Evolutionary conservation across 2,329 filamentous ascomycete genomes (phyloP), one percentile per base, ranked within the genome.

Genomic region (Aspergillus tanneri): DNA sequence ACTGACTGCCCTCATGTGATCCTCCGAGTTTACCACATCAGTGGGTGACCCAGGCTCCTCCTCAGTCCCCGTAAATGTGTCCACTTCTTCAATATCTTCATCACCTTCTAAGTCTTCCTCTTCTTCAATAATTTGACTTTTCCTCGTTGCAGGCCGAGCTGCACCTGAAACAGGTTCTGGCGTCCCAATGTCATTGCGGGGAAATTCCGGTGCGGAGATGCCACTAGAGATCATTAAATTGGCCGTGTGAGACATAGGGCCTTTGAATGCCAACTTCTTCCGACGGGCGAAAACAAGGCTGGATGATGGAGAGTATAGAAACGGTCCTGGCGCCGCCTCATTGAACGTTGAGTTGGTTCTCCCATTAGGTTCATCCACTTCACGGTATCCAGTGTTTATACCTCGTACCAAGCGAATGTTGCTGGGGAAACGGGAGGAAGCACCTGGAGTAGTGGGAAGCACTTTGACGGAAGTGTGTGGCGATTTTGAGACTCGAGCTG

Each of bases 401-500:
- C 67, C 84, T 23, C 90, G 83, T 1, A 92, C 88, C 10, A 96
- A 77, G 2, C 92, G 85, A 50, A 96, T 88, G 57, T 91, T 95
- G 43, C 84, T 88, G 0, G 92, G 91, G 61, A 97, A 95, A 1
- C 82, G 75, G 12, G 78, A 76, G 2, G 80, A 73, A n/a, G 71
- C 70, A 0, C 87, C 91, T 0, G 92, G 92, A 0, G 91, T 96
- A 0, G 89, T 88, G 1, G 93, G 92, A 2, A 97, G 82, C n/a
- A 97, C 87, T 72, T 97, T 97, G 60, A 97, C 87, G 0, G 89
- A 95, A 57, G 89, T 83, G 66, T 96, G 90, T 1, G 93, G 92
- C 3, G 86, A 91, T 19, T 88, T 83, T 11, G 81, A 80, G 27
- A 80, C 72, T 35, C 79, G 80, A 12, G 82, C 86, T 62, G 85